Percentiles rank a stretch among this genome's conserved stretches.
phyloP scores from a whole-genome alignment of 371 early-diverging fungal species.

The Apophysomyces trapeziformis region DNA sequence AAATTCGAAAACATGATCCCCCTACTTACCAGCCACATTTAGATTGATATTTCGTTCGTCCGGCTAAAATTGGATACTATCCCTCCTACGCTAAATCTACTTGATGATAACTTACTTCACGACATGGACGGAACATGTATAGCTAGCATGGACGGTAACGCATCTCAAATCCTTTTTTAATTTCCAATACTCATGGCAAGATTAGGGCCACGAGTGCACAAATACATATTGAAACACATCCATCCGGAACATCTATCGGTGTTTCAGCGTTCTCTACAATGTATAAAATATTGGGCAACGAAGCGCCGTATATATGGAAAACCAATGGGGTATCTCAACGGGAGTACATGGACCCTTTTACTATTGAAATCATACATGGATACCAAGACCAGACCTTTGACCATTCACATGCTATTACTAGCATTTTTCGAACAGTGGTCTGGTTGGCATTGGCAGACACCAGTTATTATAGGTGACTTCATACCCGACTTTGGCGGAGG shows the following conservation, averaged over 20 bases:
- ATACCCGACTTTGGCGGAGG: slow-evolving; percentile 33
- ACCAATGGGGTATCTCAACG: slow-evolving; percentile 45
- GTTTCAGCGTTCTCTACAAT: slow-evolving; percentile 31
- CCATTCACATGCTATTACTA: slow-evolving; percentile 17
- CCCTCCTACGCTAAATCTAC: slow-evolving; percentile 23
- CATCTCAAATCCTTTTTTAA: not conserved
- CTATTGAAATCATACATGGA: slow-evolving; percentile 38
- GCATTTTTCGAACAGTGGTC: slow-evolving; percentile 39
- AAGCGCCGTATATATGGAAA: slow-evolving; percentile 40
- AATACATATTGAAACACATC: slow-evolving; percentile 28
- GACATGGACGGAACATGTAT: slow-evolving; percentile 31
- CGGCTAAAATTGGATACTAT: slow-evolving; percentile 22
- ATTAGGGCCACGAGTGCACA: slow-evolving; percentile 41
- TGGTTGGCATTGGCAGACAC: slow-evolving; percentile 45
- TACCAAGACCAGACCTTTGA: slow-evolving; percentile 1
- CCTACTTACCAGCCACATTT: not conserved
- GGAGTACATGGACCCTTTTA: slow-evolving; percentile 37
- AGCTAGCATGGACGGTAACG: slow-evolving; percentile 42
- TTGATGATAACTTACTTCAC: slow-evolving; percentile 32
- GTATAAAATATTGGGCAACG: slow-evolving; percentile 44
- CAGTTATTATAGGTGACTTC: slow-evolving; percentile 31
- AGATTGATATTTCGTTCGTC: slow-evolving; percentile 50
- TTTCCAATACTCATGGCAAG: not conserved
- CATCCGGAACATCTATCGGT: slow-evolving; percentile 9
- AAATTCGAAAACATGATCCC: not conserved